phyloP scores from a whole-genome alignment of 495 filamentous ascomycete genomes.

The Halenospora varia region DNA sequence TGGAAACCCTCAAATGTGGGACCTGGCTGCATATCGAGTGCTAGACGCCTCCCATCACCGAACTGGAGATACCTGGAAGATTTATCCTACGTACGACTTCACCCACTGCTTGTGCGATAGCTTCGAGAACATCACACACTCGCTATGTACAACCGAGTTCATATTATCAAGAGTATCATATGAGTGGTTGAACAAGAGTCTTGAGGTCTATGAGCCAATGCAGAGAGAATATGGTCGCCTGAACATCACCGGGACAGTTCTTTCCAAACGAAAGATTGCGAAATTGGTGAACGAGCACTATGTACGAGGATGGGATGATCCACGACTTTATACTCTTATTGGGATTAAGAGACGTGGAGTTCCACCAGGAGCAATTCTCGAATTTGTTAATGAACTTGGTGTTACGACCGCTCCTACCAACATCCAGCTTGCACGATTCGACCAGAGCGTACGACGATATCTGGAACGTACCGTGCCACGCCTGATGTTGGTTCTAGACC shows the following conservation, averaged over 20 bases:
- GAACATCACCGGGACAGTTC: constrained; percentile 71
- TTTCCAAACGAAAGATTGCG: constrained; percentile 72
- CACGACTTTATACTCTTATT: constrained; percentile 75
- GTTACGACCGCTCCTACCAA: constrained; percentile 66
- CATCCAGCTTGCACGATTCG: constrained; percentile 65
- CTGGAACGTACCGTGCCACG: constrained; percentile 76
- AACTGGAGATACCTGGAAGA: constrained; percentile 64
- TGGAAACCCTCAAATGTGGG: constrained; percentile 52
- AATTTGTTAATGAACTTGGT: constrained; percentile 77
- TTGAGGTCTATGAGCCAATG: constrained; percentile 74
- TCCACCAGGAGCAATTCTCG: constrained; percentile 74
- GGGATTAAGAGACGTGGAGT: constrained; percentile 73
- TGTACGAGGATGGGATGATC: constrained; percentile 78
- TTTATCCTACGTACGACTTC: constrained; percentile 83
- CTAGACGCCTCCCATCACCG: constrained; percentile 54
- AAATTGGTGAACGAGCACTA: constrained; percentile 60
- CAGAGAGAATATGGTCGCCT: constrained; percentile 76
- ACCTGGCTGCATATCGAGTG: constrained; percentile 66
- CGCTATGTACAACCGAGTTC: constrained; percentile 79
- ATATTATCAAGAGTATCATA: constrained; percentile 68
- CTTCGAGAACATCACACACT: constrained; percentile 76
- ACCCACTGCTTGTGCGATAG: constrained; percentile 80
- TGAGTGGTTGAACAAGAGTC: constrained; percentile 71
- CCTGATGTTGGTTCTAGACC: constrained; percentile 74
- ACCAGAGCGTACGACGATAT: constrained; percentile 66